phyloP scores from a whole-genome alignment of 2,329 filamentous ascomycete genomes.

The Stagonosporopsis chrysanthemi region DNA sequence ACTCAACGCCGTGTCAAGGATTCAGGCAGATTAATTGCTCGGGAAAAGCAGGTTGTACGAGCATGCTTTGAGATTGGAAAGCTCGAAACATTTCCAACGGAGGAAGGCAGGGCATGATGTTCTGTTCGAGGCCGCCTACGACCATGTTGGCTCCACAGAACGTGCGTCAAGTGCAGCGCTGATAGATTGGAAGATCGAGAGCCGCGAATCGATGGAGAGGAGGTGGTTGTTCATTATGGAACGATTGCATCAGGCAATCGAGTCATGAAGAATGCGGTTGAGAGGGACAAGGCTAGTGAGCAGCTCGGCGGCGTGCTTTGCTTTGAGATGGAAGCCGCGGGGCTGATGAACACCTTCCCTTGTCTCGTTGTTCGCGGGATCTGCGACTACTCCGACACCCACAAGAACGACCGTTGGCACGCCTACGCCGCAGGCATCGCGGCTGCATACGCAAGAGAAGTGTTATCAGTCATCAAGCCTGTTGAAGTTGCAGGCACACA shows the following conservation, averaged over 20 bases:
- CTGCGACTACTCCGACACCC: conserved; percentile 12
- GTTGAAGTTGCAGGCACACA: no score
- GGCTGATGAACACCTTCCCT: conserved; percentile 10
- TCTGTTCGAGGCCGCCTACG: conserved; percentile 12
- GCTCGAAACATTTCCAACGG: conserved; percentile 1
- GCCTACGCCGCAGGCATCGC: conserved; percentile 3
- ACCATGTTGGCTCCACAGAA: background rate
- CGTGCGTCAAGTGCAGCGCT: no score
- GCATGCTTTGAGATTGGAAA: background rate
- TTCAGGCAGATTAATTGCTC: conserved; percentile 6
- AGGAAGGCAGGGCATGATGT: conserved; percentile 2
- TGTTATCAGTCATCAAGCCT: no score
- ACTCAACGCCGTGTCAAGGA: conserved; percentile 15
- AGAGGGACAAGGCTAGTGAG: no score
- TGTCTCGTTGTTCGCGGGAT: conserved; percentile 12
- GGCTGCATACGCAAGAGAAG: no score
- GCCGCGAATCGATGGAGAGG: no score
- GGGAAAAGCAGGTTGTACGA: background rate
- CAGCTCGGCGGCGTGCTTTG: conserved; percentile 1
- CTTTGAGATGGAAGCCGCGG: conserved; percentile 14
- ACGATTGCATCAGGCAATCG: no score
- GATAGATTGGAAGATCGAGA: no score
- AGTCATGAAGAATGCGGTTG: no score
- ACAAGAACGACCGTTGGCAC: conserved; percentile 11
- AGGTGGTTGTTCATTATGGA: no score